Base-by-base conservation (phyloP, 1,139 yeast genomes). In the Candida mesenterica region DNA sequence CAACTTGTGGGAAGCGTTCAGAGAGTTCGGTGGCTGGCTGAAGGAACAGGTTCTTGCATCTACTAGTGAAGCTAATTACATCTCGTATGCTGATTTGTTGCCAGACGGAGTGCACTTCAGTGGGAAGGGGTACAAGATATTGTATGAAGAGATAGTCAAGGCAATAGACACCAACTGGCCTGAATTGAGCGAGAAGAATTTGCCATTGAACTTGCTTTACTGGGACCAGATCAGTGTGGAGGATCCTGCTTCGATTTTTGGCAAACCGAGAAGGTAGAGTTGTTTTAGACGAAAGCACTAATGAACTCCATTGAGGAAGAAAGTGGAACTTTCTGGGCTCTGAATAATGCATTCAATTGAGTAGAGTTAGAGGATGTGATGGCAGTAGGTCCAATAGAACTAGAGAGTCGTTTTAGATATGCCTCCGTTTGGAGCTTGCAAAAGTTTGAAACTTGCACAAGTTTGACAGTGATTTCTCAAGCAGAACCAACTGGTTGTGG, bases 51-150 rank as follows among this genome's bases (percentile, higher is more conserved):
- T 53, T 15, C 27, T 46, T 16, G 26, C 28, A 9, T 30, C 34
- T 14, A 14, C 12, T 7, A 22, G 15, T 7, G 36, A 32, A 6
- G 26, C n/a, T n/a, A 10, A 17, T 15, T 17, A 28, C 22, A 28
- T 28, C 23, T 8, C 12, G 4, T 28, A 8, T 8, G 6, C 8
- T 42, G 30, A 18, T 4, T 28, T 28, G n/a, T 42, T 64, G 10
- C 15, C 50, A 7, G 92, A 84, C 50, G 95, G 95, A 0, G 59
- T 87, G 29, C 96, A 87, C 54, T 82, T 71, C 52, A 68, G 76
- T 2, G 77, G 80, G 0, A 52, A 58, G n/a, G 87, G 81, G 0
- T 85, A 85, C 54, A 58, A 61, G 39, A 40, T 84, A 2, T 55
- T 79, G 43, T 81, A 57, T 48, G 60, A 70, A 9, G 68, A 59